Conservation (phyloP, 345 rosid species). For the Geranium rotundifolium region DNA sequence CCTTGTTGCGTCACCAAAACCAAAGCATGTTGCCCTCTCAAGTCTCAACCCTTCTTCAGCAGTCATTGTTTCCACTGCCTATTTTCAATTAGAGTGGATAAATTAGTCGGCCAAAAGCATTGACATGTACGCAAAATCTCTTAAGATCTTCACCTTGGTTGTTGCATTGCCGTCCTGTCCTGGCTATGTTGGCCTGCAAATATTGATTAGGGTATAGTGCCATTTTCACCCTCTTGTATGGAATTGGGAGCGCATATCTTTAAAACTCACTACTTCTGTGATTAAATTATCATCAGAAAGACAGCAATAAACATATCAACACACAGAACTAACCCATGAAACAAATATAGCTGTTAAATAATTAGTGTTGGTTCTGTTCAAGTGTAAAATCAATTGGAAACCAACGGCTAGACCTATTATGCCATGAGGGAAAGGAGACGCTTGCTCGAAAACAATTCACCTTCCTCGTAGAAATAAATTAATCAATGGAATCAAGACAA, state of each 20-base stretch:
- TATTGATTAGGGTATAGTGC: background rate
- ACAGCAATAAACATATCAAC: too few relatives aligned
- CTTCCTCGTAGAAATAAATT: background rate
- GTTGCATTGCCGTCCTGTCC: background rate
- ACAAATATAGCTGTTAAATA: background rate
- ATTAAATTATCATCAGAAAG: too few relatives aligned
- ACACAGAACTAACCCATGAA: too few relatives aligned
- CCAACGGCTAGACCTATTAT: background rate
- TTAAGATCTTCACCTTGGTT: background rate
- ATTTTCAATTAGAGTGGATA: background rate
- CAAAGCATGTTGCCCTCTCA: background rate
- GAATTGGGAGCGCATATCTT: too few relatives aligned
- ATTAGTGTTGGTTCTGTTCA: background rate
- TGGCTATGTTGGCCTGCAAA: background rate
- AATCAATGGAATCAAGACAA: background rate
- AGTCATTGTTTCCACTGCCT: background rate
- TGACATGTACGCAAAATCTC: background rate
- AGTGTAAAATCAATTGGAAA: background rate
- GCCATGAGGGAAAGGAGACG: background rate
- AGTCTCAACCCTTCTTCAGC: background rate
- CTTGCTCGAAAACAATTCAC: constrained; percentile 1
- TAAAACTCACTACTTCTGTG: too few relatives aligned
- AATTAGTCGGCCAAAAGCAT: constrained; percentile 1
- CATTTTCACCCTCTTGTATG: background rate
- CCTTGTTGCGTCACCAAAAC: background rate